These are phyloP conservation scores for Phallus indusiatus DNA, from an alignment of 768 basidiomycete species.

Conservation along the genomic window DNA sequence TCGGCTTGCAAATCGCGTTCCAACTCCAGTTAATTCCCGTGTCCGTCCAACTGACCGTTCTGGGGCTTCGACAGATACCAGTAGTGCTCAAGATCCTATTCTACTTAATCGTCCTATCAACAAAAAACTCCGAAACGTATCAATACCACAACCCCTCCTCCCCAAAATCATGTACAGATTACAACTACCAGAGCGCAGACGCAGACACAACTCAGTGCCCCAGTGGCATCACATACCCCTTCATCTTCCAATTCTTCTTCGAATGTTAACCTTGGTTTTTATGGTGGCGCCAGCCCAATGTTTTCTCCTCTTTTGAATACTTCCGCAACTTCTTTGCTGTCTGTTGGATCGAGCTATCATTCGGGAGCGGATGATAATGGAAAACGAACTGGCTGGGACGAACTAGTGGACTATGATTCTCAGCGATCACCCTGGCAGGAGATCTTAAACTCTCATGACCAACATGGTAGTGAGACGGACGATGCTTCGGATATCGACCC, in stretches of 20 bases:
- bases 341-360: constrained; percentile 78
- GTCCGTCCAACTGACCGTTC: constrained; percentile 49
- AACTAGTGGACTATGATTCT: constrained; percentile 45
- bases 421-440: constrained; percentile 59
- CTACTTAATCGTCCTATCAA: constrained; percentile 4
- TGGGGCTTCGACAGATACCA: constrained; percentile 37
- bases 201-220: constrained; percentile 1
- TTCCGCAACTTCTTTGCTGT: constrained; percentile 72
- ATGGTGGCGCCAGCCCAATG: constrained; percentile 18
- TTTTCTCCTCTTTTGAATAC: constrained; percentile 65
- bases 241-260: constrained; percentile 10
- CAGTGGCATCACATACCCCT: constrained; percentile 7
- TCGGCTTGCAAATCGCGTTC: neutral
- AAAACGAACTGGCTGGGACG: constrained; percentile 31
- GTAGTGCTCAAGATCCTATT: constrained; percentile 2
- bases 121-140: constrained; percentile 44
- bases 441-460: constrained; percentile 34
- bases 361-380: constrained; percentile 58
- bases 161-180: neutral
- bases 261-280: constrained; percentile 1
- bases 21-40: constrained; percentile 18
- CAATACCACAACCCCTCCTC: constrained; percentile 17
- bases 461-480: constrained; percentile 20
- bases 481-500: constrained; percentile 24
- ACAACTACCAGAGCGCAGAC: neutral